These are phyloP conservation scores for Wickerhamomyces bovis DNA, from an alignment of 805 yeast species.

Conservation along the genomic window DNA sequence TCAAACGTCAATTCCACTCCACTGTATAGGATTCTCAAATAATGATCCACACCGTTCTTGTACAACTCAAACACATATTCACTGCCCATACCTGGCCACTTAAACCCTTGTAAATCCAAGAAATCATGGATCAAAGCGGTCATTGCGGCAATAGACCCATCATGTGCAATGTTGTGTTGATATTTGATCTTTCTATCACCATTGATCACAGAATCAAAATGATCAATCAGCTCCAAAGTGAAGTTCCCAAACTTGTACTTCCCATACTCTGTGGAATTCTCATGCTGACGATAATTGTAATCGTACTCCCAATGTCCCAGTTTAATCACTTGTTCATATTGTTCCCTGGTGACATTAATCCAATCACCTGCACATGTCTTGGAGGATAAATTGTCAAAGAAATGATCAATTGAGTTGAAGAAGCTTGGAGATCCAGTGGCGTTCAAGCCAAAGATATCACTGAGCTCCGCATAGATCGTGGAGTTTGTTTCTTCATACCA, in stretches of 20 bases:
- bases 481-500: slow-evolving; percentile 33
- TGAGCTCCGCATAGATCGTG: slow-evolving; percentile 24
- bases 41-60: slow-evolving; percentile 17
- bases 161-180: slow-evolving; percentile 38
- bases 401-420: slow-evolving; percentile 34
- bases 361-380: slow-evolving; percentile 34
- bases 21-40: slow-evolving; percentile 32
- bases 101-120: slow-evolving; percentile 22
- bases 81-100: slow-evolving; percentile 47
- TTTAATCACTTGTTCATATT: slow-evolving; percentile 35
- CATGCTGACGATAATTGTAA: slow-evolving; percentile 29
- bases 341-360: slow-evolving; percentile 25
- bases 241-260: slow-evolving; percentile 31
- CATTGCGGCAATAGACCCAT: slow-evolving; percentile 31
- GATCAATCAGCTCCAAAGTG: slow-evolving; percentile 30
- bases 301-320: slow-evolving; percentile 41
- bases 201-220: slow-evolving; percentile 23
- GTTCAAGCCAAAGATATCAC: slow-evolving; percentile 19
- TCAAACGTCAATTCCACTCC: slow-evolving; percentile 24
- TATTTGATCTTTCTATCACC: slow-evolving; percentile 27
- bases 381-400: slow-evolving; percentile 35
- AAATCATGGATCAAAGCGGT: slow-evolving; percentile 30
- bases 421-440: slow-evolving; percentile 16
- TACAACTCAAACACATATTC: slow-evolving; percentile 36
- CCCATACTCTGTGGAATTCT: slow-evolving; percentile 31